Evolutionary conservation across 306 rosid species (phyloP).

Genomic region (Acacia acuminata): DNA sequence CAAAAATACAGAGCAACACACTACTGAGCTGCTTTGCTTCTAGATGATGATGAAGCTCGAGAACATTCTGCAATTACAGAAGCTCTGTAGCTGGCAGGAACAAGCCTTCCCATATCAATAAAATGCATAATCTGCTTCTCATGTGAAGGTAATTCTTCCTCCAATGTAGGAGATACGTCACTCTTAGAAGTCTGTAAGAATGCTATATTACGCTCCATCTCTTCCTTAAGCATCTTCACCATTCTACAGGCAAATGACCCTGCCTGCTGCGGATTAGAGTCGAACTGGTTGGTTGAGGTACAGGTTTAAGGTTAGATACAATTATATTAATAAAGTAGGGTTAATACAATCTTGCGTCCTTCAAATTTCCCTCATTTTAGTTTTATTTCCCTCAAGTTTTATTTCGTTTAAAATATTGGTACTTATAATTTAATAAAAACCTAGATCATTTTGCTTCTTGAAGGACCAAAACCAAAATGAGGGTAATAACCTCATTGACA

Average conservation of each 20-base stretch:
- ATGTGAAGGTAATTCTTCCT: not conserved
- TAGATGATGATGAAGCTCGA: not conserved
- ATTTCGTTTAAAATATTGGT: too few species aligned
- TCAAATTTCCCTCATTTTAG: too few species aligned
- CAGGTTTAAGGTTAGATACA: not conserved
- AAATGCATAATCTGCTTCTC: not conserved
- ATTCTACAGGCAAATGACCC: not conserved
- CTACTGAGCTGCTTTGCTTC: not conserved
- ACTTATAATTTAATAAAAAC: too few species aligned
- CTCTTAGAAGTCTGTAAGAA: not conserved
- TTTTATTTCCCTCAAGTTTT: too few species aligned
- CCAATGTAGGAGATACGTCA: not conserved
- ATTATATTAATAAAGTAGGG: not conserved
- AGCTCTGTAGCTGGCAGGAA: not conserved
- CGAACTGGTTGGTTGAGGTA: not conserved
- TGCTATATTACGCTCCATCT: not conserved
- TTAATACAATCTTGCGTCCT: too few species aligned
- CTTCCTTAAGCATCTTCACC: not conserved
- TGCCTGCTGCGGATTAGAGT: not conserved
- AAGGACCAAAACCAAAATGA: too few species aligned
- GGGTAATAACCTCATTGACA: too few species aligned
- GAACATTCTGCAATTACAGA: not conserved
- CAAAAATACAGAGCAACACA: not conserved
- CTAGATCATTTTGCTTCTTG: too few species aligned
- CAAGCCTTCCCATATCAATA: not conserved